Conservation (phyloP, 2,329 filamentous ascomycete species). For the Cladobotryum protrusum region DNA sequence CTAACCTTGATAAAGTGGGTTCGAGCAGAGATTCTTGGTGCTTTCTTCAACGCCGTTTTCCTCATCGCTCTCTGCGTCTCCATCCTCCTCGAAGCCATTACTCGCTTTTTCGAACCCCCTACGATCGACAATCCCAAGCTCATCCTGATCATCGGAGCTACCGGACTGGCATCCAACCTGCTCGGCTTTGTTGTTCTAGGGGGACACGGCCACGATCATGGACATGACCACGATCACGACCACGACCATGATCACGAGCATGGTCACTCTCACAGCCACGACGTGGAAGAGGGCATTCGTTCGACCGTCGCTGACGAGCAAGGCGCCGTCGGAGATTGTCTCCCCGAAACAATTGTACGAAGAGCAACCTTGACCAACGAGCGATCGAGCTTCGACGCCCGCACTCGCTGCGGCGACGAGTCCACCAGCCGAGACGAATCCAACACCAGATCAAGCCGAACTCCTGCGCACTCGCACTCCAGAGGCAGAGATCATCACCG, state of each 20-base stretch:
- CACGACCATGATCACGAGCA: constrained; percentile 34
- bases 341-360: constrained; percentile 56
- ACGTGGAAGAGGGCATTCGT: constrained; percentile 46
- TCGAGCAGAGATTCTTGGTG: constrained; percentile 92
- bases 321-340: constrained; percentile 54
- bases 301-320: constrained; percentile 45
- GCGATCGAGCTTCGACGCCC: constrained; percentile 25
- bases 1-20: constrained; percentile 63
- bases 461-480: constrained; percentile 22
- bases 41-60: constrained; percentile 96
- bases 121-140: constrained; percentile 78
- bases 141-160: constrained; percentile 81
- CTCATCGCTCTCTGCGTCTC: constrained; percentile 92
- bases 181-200: constrained; percentile 86
- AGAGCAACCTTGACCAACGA: constrained; percentile 31
- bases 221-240: constrained; percentile 39
- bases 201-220: constrained; percentile 83
- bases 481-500: constrained; percentile 39
- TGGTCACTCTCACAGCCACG: constrained; percentile 26
- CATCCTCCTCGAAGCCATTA: constrained; percentile 91
- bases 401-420: constrained; percentile 34
- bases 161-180: constrained; percentile 82
- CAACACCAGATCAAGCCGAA: constrained; percentile 23
- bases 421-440: constrained; percentile 20
- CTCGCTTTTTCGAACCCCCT: constrained; percentile 85